phyloP scores from a whole-genome alignment of 192 early-diverging fungal genomes.

The Diversispora eburnea region DNA sequence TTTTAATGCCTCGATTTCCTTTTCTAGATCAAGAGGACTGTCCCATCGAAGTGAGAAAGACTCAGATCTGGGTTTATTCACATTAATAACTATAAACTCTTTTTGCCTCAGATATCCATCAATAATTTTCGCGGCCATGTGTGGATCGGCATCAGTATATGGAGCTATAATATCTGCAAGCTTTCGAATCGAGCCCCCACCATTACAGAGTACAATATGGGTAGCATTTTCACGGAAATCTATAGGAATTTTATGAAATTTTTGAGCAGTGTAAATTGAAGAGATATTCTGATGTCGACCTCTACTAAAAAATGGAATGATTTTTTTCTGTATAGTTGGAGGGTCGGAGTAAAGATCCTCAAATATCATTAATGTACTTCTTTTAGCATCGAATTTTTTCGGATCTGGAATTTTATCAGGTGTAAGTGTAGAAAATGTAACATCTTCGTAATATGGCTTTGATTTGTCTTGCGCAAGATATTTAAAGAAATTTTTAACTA shows the following conservation, averaged over 20 bases:
- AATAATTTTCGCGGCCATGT: constrained; percentile 4
- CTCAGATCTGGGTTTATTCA: constrained; percentile 2
- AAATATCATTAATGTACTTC: constrained; percentile 25
- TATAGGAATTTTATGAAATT: background rate
- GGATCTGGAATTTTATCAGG: constrained; percentile 28
- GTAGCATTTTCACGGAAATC: constrained; percentile 27
- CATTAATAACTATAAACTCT: constrained; percentile 19
- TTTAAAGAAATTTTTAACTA: constrained; percentile 24
- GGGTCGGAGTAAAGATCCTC: constrained; percentile 16
- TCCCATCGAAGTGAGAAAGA: too few relatives aligned
- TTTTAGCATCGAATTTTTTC: constrained; percentile 26
- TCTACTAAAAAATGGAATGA: background rate
- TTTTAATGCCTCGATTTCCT: too few relatives aligned
- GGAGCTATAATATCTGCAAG: constrained; percentile 24
- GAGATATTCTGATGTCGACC: constrained; percentile 24
- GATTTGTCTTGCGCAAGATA: constrained; percentile 10
- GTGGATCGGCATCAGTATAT: constrained; percentile 10
- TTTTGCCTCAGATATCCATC: constrained; percentile 21
- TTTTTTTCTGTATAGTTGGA: constrained; percentile 19
- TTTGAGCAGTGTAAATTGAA: constrained; percentile 18
- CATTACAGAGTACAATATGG: constrained; percentile 23
- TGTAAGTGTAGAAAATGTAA: background rate
- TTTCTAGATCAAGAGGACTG: too few relatives aligned
- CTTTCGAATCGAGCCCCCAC: constrained; percentile 20
- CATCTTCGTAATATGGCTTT: too few relatives aligned